Evolutionary conservation across 352 stramenopile genomes (phyloP).

Genomic region (Globisporangium spiculum): DNA sequence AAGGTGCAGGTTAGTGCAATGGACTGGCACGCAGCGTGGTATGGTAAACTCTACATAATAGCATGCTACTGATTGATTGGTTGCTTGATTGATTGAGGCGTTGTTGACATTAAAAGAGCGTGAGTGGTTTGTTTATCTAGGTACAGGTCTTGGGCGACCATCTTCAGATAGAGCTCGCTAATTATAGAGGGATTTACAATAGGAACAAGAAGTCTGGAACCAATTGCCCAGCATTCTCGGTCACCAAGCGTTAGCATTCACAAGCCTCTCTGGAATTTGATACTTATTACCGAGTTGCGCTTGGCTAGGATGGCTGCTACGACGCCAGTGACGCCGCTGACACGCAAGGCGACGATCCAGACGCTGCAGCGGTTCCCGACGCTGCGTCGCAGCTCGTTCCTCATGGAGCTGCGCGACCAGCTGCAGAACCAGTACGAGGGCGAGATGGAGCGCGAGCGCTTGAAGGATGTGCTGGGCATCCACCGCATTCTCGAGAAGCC

Average conservation of each 20-base stretch:
- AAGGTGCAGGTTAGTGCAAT: neutral
- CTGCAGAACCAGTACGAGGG: slow-evolving; percentile 37
- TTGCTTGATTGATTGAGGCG: neutral
- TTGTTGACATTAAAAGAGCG: neutral
- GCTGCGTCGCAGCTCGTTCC: slow-evolving; percentile 36
- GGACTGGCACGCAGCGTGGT: neutral
- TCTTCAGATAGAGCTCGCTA: neutral
- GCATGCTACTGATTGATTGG: neutral
- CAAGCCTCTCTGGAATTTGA: neutral
- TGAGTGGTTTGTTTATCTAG: neutral
- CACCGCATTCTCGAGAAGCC: slow-evolving; percentile 49
- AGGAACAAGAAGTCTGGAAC: neutral
- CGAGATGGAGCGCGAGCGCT: slow-evolving; percentile 40
- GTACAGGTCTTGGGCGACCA: neutral
- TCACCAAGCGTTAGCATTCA: neutral
- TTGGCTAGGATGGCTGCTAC: neutral
- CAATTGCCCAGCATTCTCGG: neutral
- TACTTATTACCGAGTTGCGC: neutral
- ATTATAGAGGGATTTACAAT: neutral
- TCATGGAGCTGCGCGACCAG: slow-evolving; percentile 63
- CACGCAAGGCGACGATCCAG: slow-evolving; percentile 19
- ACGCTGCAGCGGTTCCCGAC: slow-evolving; percentile 32
- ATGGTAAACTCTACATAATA: slow-evolving; percentile 14
- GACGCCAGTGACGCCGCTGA: slow-evolving; percentile 6
- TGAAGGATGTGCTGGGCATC: slow-evolving; percentile 49